Evolutionary conservation across 2,329 filamentous ascomycete species (phyloP), one percentile per base, ranked within the genome.

Genomic region (Rutstroemia sp.): DNA sequence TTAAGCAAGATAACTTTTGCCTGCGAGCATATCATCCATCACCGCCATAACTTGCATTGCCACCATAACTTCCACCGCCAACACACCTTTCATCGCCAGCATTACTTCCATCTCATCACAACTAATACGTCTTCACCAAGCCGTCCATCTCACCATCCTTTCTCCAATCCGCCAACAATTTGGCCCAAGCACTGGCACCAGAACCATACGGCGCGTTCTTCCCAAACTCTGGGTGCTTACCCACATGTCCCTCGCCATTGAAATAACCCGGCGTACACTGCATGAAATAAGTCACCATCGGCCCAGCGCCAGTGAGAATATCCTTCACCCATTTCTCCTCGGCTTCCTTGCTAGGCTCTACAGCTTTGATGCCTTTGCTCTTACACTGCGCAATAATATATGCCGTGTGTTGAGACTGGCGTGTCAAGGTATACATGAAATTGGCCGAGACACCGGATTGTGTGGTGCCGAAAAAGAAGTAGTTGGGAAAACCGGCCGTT

Each of bases 361-460:
- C 46, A 2, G 48, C 38, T 21, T 51, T 51, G 9, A 56, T 52
- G 3, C 23, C 5, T 10, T 39, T 21, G 25, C 25, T 39, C 38
- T 56, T 36, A 21, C 54, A 56, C 30, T 51, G 25, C 1, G 38
- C 23, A 6, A 56, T 46, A 4, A 56, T 51, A 23, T 56, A 52
- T 0, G 54, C 54, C 7, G 48, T 46, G 4, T 56, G 54, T 25
- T n/a, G 34, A 2, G 48, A 36, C 9, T 44, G 39, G 2, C 45
- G 27, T 1, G 48, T 51, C 8, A 56, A 19, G 4, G 54, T 56
- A 16, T 51, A 51, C 54, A 56, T 56, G 12, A 56, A 56, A 21
- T 56, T 56, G 21, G 48, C 40, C 2, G 54, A 56, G 5, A 56
- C 54, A 4, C 54, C 54, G 0, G 54, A 34, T 46, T 56, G 54